Conservation (phyloP, 2,329 filamentous ascomycete genomes). For the Hortaea sp. region DNA sequence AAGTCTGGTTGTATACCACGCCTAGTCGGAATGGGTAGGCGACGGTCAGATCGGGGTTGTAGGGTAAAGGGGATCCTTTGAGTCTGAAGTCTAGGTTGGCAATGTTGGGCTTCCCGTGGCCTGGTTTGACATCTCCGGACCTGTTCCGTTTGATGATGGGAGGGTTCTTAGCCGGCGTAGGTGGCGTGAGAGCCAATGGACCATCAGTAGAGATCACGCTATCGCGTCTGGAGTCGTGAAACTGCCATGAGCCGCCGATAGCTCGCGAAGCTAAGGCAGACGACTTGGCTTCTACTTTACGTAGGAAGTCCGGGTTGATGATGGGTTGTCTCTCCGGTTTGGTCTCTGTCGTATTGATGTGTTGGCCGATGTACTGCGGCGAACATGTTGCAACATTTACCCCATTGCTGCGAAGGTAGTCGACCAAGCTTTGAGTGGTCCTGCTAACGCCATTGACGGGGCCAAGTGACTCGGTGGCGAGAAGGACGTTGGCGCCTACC, state of each 20-base stretch:
- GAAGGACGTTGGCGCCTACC: conserved; percentile 50
- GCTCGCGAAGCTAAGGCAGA: conserved; percentile 22
- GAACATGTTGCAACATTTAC: conserved; percentile 58
- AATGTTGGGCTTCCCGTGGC: conserved; percentile 15
- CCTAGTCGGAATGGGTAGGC: conserved; percentile 60
- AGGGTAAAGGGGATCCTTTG: conserved; percentile 56
- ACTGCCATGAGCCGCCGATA: conserved; percentile 24
- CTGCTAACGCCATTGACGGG: conserved; percentile 65
- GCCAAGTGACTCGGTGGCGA: conserved; percentile 62
- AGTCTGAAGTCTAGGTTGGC: conserved; percentile 45
- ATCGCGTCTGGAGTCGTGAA: conserved; percentile 19
- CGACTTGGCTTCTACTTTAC: conserved; percentile 22
- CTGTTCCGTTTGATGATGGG: conserved; percentile 20
- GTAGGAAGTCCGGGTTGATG: conserved; percentile 25
- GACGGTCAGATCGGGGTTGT: conserved; percentile 61
- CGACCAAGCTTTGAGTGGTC: conserved; percentile 59
- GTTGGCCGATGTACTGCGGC: conserved; percentile 47
- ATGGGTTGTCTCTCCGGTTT: conserved; percentile 19
- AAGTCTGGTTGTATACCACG: conserved; percentile 50
- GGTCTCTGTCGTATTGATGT: conserved; percentile 31
- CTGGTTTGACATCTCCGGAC: conserved; percentile 14
- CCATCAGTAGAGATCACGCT: conserved; percentile 8
- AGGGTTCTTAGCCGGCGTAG: conserved; percentile 9
- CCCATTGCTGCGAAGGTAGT: conserved; percentile 54
- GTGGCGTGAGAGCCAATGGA: conserved; percentile 9